Evolutionary conservation across 305 asterid genomes (phyloP), one percentile per base, ranked within the genome.

Genomic region (Stenogyne calaminthoides): DNA sequence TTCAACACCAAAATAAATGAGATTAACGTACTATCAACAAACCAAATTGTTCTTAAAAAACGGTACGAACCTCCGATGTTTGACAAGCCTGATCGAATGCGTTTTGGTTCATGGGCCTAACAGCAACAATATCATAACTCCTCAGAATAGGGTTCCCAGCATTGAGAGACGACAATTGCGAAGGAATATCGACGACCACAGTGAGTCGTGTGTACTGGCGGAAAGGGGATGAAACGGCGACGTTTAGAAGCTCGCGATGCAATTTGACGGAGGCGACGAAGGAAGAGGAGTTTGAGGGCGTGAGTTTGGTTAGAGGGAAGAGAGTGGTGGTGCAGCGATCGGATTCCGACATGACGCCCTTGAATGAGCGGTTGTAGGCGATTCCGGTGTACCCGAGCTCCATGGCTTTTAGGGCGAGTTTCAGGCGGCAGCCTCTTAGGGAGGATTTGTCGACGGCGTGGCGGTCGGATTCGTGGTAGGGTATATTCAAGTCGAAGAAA

Each of bases 181-280:
- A 78, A 1, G 88, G 76, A 56, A 27, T 72, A 71, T 91, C 91
- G 20, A 89, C 86, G 52, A 88, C 70, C 14, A 89, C 91, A 9
- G 96, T 91, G 64, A 92, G 81, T 34, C 96, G 92, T 7, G 91
- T 84, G 81, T 87, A 92, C 84, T 95, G 99, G 57, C 96, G 94
- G 65, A 92, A 91, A 22, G 95, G 90, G 46, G 89, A 54, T 0
- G 91, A 81, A 77, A 80, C 80, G 27, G 88, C 76, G 61, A 95
- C 85, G 71, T 84, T 82, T 11, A 95, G 83, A 52, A 92, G 84
- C 9, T 85, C 84, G 2, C 95, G 87, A 62, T 84, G 97, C 61
- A 90, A 76, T 80, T 86, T 86, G 72, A 90, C 91, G 74, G 97
- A 56, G 44, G 86, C 77, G 25, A 87, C 80, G 73, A 90, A 79